These are phyloP conservation scores for Aegilops sharonensis DNA, from an alignment of 176 grass and related monocot genomes.

Conservation along the genomic window DNA sequence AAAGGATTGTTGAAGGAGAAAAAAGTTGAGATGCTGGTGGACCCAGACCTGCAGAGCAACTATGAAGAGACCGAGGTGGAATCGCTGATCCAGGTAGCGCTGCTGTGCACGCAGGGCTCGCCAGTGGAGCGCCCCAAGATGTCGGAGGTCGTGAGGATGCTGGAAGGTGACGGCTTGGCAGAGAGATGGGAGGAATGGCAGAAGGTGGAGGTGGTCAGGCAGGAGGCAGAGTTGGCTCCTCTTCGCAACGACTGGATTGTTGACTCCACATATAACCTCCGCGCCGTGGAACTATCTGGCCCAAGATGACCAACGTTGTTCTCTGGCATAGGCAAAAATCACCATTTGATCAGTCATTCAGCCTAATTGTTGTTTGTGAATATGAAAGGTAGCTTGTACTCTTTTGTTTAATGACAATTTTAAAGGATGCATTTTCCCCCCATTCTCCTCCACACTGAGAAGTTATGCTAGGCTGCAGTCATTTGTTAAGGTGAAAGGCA, in stretches of 20 bases:
- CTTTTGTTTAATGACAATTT: conserved; percentile 12
- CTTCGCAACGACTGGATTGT: conserved; percentile 45
- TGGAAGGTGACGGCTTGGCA: conserved; percentile 66
- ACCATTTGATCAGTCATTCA: conserved; percentile 25
- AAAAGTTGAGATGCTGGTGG: conserved; percentile 59
- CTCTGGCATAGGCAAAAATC: background rate
- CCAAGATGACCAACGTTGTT: conserved; percentile 48
- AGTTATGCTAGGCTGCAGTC: conserved; percentile 32
- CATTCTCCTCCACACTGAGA: conserved; percentile 29
- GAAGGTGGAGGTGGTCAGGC: conserved; percentile 73
- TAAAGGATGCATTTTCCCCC: background rate
- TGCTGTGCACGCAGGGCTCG: conserved; percentile 71
- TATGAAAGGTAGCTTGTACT: conserved; percentile 38
- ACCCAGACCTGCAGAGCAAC: conserved; percentile 47
- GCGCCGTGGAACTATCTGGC: conserved; percentile 54
- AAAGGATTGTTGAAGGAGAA: conserved; percentile 60
- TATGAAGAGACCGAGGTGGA: conserved; percentile 65
- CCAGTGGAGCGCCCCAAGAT: conserved; percentile 73
- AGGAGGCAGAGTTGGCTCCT: conserved; percentile 33
- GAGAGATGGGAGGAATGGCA: conserved; percentile 79
- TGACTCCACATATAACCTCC: conserved; percentile 63
- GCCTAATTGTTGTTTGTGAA: conserved; percentile 46
- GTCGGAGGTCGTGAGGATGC: conserved; percentile 77
- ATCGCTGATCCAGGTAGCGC: conserved; percentile 67
- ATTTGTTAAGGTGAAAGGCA: conserved; percentile 20